These are phyloP conservation scores for Colletotrichum kahawae DNA, from an alignment of 2,329 filamentous ascomycete genomes.

Conservation along the genomic window DNA sequence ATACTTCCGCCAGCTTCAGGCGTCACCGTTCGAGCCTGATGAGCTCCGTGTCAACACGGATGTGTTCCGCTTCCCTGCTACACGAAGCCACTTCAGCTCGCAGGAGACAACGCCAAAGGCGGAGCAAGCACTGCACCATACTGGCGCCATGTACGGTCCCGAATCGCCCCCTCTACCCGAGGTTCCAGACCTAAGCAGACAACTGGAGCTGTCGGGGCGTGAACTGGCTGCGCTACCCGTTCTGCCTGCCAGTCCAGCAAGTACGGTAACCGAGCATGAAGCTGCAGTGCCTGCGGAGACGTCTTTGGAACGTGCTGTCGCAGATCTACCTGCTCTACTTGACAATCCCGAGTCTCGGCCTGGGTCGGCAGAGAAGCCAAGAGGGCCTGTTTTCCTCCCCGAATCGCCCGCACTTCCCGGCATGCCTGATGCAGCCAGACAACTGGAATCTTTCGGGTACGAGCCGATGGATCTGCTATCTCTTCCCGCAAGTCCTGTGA, in stretches of 20 bases:
- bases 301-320: not conserved
- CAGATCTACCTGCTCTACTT: slow-evolving; percentile 14
- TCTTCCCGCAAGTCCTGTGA: not conserved
- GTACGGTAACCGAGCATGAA: not conserved
- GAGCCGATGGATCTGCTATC: not conserved
- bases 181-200: not conserved
- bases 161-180: not conserved
- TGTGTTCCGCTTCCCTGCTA: slow-evolving; percentile 27
- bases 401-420: not conserved
- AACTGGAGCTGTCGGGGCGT: not conserved
- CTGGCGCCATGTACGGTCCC: not conserved
- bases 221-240: slow-evolving; percentile 1
- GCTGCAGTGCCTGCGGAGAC: not conserved
- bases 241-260: not conserved
- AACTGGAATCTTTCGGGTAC: not conserved
- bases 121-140: slow-evolving; percentile 28
- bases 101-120: slow-evolving; percentile 74
- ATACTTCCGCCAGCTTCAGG: slow-evolving; percentile 15
- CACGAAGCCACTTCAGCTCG: slow-evolving; percentile 60
- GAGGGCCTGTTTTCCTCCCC: not conserved
- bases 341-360: not conserved
- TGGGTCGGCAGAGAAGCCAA: not conserved
- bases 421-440: not conserved
- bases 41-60: slow-evolving; percentile 48
- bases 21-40: slow-evolving; percentile 24